phyloP scores from a whole-genome alignment of 352 stramenopile species.

The Phytophthora quininea region DNA sequence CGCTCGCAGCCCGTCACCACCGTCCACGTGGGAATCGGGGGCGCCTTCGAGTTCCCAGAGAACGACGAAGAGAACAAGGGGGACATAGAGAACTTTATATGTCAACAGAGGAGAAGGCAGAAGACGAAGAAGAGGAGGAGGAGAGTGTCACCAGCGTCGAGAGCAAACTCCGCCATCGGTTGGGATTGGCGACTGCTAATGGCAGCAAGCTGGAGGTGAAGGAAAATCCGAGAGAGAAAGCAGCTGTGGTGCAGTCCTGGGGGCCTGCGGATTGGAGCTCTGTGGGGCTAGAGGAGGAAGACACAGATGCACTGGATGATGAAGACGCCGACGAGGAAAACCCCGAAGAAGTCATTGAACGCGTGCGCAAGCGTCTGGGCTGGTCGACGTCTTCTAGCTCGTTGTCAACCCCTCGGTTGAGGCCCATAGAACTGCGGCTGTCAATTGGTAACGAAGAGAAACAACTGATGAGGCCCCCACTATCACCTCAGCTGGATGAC shows the following conservation, averaged over 20 bases:
- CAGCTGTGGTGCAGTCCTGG: constrained; percentile 17
- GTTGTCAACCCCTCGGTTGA: constrained; percentile 2
- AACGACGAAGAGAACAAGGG: constrained; percentile 19
- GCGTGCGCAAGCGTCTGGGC: constrained; percentile 60
- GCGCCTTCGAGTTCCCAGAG: constrained; percentile 27
- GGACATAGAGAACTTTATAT: constrained; percentile 5
- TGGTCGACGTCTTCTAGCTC: constrained; percentile 18
- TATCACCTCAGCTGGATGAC: constrained; percentile 10
- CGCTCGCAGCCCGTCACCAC: constrained; percentile 25
- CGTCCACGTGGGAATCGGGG: constrained; percentile 30
- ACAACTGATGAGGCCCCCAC: constrained; percentile 13
- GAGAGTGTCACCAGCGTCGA: constrained; percentile 32
- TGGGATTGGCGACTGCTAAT: constrained; percentile 11
- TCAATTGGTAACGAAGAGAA: constrained; percentile 8
- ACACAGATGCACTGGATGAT: neutral
- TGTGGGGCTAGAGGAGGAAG: constrained; percentile 10
- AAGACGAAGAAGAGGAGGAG: constrained; percentile 1
- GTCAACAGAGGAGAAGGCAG: neutral
- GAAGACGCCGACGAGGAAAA: constrained; percentile 32
- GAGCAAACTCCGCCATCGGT: constrained; percentile 27
- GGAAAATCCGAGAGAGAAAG: neutral
- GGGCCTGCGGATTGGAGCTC: constrained; percentile 14
- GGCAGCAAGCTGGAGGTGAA: neutral
- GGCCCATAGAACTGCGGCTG: constrained; percentile 12
- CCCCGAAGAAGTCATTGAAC: constrained; percentile 63